Evolutionary conservation across 164 flowering plant species (phyloP), one percentile per base, ranked within the genome.

Genomic region (Magnolia kwangsiensis): DNA sequence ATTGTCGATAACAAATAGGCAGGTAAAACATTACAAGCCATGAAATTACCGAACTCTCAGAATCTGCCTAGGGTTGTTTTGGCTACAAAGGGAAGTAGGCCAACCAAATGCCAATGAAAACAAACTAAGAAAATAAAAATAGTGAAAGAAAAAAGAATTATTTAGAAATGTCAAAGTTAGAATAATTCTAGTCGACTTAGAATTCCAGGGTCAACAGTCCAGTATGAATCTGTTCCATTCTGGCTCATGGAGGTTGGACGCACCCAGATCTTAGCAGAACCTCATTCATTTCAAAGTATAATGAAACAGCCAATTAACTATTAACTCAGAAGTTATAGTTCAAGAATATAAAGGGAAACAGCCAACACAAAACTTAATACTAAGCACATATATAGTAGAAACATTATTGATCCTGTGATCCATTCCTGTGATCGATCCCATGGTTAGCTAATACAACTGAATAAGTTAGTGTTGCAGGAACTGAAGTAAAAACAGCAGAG

Each of bases 111-210:
- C 19, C 16, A 37, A 8, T 68, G 50, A 29, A 29, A 68, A 8
- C 49, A 68, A 68, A 68, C 49, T 4, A 29, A 29, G 71, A 8
- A 31, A 29, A 68, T 68, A 37, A 68, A 68, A 68, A 68, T 68
- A 27, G 70, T 14, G n/a, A 68, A 29, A 11, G 16, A 24, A 68
- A 1, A 68, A 68, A 68, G 11, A 9, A 68, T 29, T 23, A 68
- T 7, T 8, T 31, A 55, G 16, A 55, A 13, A 16, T 16, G 13
- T 55, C 61, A 55, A 16, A 11, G 3, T 55, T 55, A 55, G 4
- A 55, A 55, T 55, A 11, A 55, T 55, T 55, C 61, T 55, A 2
- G 45, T 37, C 45, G 0, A 37, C 45, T 37, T 19, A 65, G 13
- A 8, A 23, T 10, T 18, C 18, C 8, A 29, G 11, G 19, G n/a